Conservation (phyloP, 2,329 filamentous ascomycete genomes). For the Aspergillus pseudoglaucus region DNA sequence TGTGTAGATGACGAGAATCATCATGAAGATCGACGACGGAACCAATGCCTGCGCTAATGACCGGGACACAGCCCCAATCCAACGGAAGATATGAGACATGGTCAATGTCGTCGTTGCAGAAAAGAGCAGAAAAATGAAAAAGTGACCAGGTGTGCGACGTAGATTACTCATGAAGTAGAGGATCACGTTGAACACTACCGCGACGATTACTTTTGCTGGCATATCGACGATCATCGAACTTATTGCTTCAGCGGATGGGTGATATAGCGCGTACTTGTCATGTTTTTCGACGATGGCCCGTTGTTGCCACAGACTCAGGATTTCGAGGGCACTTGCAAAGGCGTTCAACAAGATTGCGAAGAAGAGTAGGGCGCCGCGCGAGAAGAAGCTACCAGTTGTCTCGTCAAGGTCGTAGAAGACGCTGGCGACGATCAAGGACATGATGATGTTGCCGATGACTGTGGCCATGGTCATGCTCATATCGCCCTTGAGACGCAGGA, state of each 20-base stretch:
- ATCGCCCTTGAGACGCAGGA: conserved; percentile 66
- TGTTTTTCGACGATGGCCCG: conserved; percentile 91
- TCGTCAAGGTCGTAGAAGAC: conserved; percentile 71
- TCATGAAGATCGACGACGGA: conserved; percentile 46
- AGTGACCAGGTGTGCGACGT: conserved; percentile 63
- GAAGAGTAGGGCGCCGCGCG: conserved; percentile 71
- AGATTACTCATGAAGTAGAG: conserved; percentile 86
- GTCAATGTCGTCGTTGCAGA: conserved; percentile 65
- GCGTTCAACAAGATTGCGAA: conserved; percentile 81
- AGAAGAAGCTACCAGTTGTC: conserved; percentile 65
- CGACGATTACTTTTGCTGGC: conserved; percentile 69
- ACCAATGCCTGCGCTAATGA: conserved; percentile 56
- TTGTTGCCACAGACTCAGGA: conserved; percentile 78
- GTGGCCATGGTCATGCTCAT: conserved; percentile 63
- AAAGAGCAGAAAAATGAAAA: conserved; percentile 80
- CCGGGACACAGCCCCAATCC: conserved; percentile 66
- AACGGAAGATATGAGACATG: conserved; percentile 83
- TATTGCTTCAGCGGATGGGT: conserved; percentile 81
- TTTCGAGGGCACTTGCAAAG: conserved; percentile 70
- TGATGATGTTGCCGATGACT: conserved; percentile 59
- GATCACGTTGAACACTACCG: conserved; percentile 67
- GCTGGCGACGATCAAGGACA: conserved; percentile 68
- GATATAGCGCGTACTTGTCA: conserved; percentile 75
- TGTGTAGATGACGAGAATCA: conserved; percentile 43
- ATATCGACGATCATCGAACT: conserved; percentile 80